Evolutionary conservation across 352 stramenopile species (phyloP).

Genomic region (Pythium coloratum): DNA sequence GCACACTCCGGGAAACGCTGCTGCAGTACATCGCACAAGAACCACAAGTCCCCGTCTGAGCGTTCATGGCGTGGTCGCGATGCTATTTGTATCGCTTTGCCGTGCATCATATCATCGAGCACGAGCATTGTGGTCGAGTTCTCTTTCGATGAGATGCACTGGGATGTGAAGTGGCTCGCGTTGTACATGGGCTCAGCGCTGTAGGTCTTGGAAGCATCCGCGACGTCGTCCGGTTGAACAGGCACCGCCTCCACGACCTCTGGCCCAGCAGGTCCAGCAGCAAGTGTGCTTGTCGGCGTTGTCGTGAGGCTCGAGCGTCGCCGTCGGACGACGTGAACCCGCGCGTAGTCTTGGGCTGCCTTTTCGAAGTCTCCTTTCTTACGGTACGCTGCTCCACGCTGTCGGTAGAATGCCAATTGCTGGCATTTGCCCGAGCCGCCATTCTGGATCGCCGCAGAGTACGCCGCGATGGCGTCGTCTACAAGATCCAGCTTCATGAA

Average conservation of each 20-base stretch:
- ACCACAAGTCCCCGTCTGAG: slow-evolving; percentile 39
- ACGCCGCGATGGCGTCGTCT: slow-evolving; percentile 44
- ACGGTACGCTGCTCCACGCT: slow-evolving; percentile 55
- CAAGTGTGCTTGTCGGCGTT: background rate
- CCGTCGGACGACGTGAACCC: slow-evolving; percentile 7
- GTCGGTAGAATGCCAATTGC: slow-evolving; percentile 41
- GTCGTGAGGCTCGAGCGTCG: slow-evolving; percentile 5
- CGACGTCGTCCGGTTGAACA: background rate
- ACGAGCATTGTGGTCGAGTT: slow-evolving; percentile 7
- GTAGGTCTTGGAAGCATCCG: background rate
- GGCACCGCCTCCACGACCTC: background rate
- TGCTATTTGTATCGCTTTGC: slow-evolving; percentile 33
- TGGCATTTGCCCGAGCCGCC: slow-evolving; percentile 12
- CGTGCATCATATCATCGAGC: slow-evolving; percentile 21
- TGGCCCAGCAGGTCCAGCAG: background rate
- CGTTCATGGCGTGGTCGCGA: slow-evolving; percentile 16
- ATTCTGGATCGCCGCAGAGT: slow-evolving; percentile 44
- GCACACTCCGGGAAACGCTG: slow-evolving; percentile 43
- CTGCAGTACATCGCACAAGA: slow-evolving; percentile 47
- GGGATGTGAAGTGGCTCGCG: slow-evolving; percentile 8
- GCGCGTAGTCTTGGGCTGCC: slow-evolving; percentile 53
- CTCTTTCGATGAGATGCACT: background rate
- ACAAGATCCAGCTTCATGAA: slow-evolving; percentile 42
- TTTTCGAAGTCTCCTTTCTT: slow-evolving; percentile 63
- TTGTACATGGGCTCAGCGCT: slow-evolving; percentile 16